phyloP scores from a whole-genome alignment of 1,284 basidiomycete genomes.

The Microbotryum intermedium region DNA sequence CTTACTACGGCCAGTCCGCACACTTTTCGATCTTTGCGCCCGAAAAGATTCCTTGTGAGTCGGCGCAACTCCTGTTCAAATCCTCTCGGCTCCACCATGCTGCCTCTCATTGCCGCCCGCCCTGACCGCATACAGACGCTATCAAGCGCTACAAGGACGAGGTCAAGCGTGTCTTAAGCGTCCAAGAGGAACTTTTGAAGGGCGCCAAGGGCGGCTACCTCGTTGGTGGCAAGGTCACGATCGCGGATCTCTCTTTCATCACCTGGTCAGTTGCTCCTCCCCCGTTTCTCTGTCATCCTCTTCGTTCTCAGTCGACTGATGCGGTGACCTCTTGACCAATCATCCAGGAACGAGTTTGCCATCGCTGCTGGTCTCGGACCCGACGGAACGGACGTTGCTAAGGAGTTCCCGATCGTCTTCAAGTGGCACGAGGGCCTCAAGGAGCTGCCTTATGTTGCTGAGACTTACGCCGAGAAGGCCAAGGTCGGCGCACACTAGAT shows the following conservation, averaged over 20 bases:
- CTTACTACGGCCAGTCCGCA: conserved; percentile 26
- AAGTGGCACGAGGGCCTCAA: conserved; percentile 16
- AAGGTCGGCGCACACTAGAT: too few relatives aligned
- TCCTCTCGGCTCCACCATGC: too few relatives aligned
- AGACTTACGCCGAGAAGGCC: not conserved
- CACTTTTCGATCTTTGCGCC: conserved; percentile 33
- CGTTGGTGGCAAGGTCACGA: conserved; percentile 21
- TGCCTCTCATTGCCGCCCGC: conserved; percentile 10
- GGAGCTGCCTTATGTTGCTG: conserved; percentile 15
- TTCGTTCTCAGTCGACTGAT: not conserved
- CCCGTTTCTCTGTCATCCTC: not conserved
- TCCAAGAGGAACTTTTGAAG: conserved; percentile 34
- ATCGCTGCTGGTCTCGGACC: conserved; percentile 9
- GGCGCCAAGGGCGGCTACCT: conserved; percentile 23
- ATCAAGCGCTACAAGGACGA: conserved; percentile 39
- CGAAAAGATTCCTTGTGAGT: conserved; percentile 11
- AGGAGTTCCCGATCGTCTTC: conserved; percentile 13
- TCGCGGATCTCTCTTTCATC: conserved; percentile 29
- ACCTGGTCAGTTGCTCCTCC: not conserved
- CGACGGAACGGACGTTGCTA: conserved; percentile 14
- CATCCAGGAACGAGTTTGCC: conserved; percentile 16
- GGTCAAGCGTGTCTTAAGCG: conserved; percentile 37
- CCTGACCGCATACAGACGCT: conserved; percentile 33
- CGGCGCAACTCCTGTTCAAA: too few relatives aligned
- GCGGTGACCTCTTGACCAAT: not conserved